Evolutionary conservation across 2,329 filamentous ascomycete species (phyloP).

Genomic region (Pyrenophora tritici-repentis): DNA sequence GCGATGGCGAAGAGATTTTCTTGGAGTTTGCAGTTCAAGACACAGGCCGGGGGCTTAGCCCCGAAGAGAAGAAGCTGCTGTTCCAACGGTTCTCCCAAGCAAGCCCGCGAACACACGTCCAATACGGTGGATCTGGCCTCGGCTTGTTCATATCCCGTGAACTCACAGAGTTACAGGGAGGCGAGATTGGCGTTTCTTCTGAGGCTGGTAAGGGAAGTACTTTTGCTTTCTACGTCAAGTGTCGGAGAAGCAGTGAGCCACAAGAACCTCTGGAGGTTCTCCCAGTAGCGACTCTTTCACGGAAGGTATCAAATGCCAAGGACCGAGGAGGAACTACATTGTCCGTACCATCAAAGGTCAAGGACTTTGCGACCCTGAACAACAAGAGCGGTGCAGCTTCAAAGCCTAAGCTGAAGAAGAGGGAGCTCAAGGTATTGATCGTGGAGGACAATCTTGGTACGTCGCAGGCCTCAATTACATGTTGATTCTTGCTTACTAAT

Average conservation of each 20-base stretch:
- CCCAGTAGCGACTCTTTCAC: conserved; percentile 30
- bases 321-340: conserved; percentile 22
- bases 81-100: conserved; percentile 82
- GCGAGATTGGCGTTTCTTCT: conserved; percentile 75
- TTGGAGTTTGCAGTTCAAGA: conserved; percentile 77
- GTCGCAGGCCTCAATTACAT: not conserved
- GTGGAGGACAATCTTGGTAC: conserved; percentile 50
- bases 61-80: conserved; percentile 72
- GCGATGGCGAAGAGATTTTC: conserved; percentile 66
- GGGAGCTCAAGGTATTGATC: conserved; percentile 46
- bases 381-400: conserved; percentile 8
- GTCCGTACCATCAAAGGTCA: conserved; percentile 20
- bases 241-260: conserved; percentile 59
- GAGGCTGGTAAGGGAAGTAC: conserved; percentile 71
- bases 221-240: conserved; percentile 77
- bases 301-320: conserved; percentile 40
- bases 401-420: conserved; percentile 19
- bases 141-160: conserved; percentile 79
- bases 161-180: conserved; percentile 79
- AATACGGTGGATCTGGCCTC: conserved; percentile 78
- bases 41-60: conserved; percentile 73
- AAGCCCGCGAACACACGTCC: conserved; percentile 73
- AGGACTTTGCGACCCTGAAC: conserved; percentile 41
- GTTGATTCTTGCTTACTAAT: not conserved
- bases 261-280: conserved; percentile 34